phyloP scores from a whole-genome alignment of 495 filamentous ascomycete species.

The Stereocaulon alpinum region DNA sequence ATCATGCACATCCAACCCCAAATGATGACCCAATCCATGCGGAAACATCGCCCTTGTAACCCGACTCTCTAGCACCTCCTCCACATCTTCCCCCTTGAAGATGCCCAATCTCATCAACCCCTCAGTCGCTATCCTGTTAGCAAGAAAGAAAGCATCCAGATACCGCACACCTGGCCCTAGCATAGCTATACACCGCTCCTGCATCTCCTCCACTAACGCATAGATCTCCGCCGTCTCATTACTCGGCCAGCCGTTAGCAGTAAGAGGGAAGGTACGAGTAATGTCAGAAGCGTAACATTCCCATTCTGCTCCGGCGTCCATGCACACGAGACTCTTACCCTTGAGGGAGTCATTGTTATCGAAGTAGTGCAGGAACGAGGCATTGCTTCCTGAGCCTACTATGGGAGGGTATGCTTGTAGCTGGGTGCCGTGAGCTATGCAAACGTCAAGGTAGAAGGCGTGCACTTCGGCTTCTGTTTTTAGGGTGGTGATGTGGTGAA shows the following conservation, averaged over 20 bases:
- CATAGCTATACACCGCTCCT: constrained; percentile 59
- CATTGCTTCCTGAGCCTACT: constrained; percentile 65
- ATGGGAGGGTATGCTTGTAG: constrained; percentile 78
- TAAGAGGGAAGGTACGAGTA: constrained; percentile 62
- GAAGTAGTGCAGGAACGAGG: constrained; percentile 71
- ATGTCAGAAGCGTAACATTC: constrained; percentile 79
- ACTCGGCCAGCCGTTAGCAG: constrained; percentile 40
- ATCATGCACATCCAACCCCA: constrained; percentile 87
- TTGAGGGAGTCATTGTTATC: constrained; percentile 61
- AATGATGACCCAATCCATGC: constrained; percentile 79
- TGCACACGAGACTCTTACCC: constrained; percentile 57
- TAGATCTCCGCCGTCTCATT: constrained; percentile 59
- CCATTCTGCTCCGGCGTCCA: constrained; percentile 82
- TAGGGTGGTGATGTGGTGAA: constrained; percentile 47
- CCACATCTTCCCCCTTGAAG: constrained; percentile 34
- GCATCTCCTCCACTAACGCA: constrained; percentile 70
- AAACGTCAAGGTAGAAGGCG: constrained; percentile 59
- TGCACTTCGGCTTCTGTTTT: constrained; percentile 72
- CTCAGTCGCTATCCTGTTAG: constrained; percentile 58
- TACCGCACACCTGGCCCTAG: constrained; percentile 58
- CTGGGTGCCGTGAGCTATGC: constrained; percentile 58
- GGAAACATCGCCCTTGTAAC: constrained; percentile 74
- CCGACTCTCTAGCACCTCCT: constrained; percentile 56
- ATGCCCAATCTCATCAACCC: constrained; percentile 64
- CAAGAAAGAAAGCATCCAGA: constrained; percentile 55